Percentiles rank a stretch among this genome's conserved stretches.
These are phyloP conservation scores for Rossbeevera mucosa DNA, from an alignment of 768 basidiomycete species.

Conservation along the genomic window DNA sequence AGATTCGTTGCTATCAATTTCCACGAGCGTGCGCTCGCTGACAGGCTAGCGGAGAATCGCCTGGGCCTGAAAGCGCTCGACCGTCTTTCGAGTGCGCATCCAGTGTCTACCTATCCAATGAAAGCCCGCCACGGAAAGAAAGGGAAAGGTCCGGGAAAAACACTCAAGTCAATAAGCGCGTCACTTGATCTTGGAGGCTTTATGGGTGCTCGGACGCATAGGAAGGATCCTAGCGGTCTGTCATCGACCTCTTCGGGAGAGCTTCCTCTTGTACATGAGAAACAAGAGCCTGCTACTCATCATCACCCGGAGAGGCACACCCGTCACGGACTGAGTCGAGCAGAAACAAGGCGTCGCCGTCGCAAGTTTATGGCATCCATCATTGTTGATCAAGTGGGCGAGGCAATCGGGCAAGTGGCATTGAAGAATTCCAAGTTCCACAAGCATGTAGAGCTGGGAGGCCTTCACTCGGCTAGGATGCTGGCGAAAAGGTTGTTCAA, in stretches of 20 bases:
- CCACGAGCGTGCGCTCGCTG: constrained; percentile 70
- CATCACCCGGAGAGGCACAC: constrained; percentile 9
- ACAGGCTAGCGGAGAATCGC: constrained; percentile 66
- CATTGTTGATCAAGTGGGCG: constrained; percentile 64
- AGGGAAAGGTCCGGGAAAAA: constrained; percentile 46
- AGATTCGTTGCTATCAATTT: constrained; percentile 79
- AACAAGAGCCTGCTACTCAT: constrained; percentile 8
- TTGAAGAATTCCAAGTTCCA: constrained; percentile 62
- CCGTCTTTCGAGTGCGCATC: constrained; percentile 63
- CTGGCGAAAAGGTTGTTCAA: constrained; percentile 67
- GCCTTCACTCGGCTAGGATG: constrained; percentile 58
- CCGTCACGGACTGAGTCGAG: constrained; percentile 19
- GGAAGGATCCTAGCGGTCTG: constrained; percentile 9
- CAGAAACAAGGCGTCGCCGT: constrained; percentile 38
- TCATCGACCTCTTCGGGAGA: constrained; percentile 5
- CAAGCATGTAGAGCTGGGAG: constrained; percentile 48
- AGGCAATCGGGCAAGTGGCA: constrained; percentile 66
- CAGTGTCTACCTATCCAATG: constrained; percentile 34
- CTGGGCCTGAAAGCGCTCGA: constrained; percentile 68
- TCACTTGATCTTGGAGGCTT: constrained; percentile 33
- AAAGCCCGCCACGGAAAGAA: constrained; percentile 38
- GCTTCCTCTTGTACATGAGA: constrained; percentile 7
- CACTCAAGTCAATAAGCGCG: constrained; percentile 34
- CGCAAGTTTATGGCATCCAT: constrained; percentile 56
- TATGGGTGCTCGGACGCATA: constrained; percentile 10